Evolutionary conservation across 495 filamentous ascomycete genomes (phyloP), one percentile per base, ranked within the genome.

Genomic region (Penicillium herquei): DNA sequence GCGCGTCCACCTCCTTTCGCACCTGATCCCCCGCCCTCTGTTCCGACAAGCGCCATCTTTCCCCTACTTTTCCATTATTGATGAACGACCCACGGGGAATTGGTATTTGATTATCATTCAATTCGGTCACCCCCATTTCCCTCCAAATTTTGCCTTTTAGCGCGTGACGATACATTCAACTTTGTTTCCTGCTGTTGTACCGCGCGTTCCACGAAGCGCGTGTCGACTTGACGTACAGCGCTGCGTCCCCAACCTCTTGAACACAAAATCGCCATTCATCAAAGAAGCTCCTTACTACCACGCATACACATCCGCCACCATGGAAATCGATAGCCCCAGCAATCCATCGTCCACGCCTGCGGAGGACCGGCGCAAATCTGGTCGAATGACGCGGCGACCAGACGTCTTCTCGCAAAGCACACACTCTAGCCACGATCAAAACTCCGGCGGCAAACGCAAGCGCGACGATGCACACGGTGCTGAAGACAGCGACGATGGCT

Each of bases 311-410:
- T 50, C 39, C 13, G 14, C 26, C 47, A 55, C 17, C 47, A 77
- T 77, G 72, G 70, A 75, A 30, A 58, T 65, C 52, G 74, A 78
- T 47, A 66, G 64, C 43, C 68, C 58, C 39, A 59, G 59, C 32
- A 62, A 49, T 39, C 63, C 57, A 30, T 54, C 66, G 18, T 64
- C 71, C 3, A 69, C 67, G 34, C 66, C 65, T 62, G 78, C 82
- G 59, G 78, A 83, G 69, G 78, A 79, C 73, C 65, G 87, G 67
- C 84, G 92, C 68, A 89, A 89, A 64, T 96, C 91, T 45, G 88
- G 88, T 75, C 89, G 92, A 73, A 84, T 86, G 72, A 82, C 85
- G 57, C 89, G 86, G 59, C 85, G 82, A 56, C 90, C 90, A 48
- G 80, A 84, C 61, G 80, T 85, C 40, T 90, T 85, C 72, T 79